Conservation (phyloP, 129 eudicot genomes). For the Erigeron canadensis region DNA sequence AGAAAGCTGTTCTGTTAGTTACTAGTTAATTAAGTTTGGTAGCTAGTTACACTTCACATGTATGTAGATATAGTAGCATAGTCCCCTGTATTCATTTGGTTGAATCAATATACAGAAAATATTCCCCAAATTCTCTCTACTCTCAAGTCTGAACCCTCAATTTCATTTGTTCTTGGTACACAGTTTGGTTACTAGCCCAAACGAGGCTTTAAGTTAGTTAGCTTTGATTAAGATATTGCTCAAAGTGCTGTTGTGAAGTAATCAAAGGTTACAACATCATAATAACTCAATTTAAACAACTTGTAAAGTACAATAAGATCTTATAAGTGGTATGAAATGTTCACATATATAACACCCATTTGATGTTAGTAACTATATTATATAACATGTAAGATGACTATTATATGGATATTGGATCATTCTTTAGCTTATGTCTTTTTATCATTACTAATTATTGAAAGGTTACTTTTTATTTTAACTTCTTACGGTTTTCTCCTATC, state of each 20-base stretch:
- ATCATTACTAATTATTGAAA: neutral
- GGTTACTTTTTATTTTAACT: neutral
- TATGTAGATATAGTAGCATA: no score
- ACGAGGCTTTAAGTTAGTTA: neutral
- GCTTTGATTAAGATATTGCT: neutral
- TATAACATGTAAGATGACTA: neutral
- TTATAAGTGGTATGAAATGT: neutral
- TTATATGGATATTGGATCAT: neutral
- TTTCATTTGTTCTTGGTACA: no score
- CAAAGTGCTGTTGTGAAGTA: no score
- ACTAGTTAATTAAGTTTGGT: no score
- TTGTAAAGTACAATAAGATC: neutral
- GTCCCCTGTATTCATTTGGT: no score
- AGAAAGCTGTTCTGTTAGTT: no score
- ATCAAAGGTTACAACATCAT: no score
- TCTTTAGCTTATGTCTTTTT: neutral
- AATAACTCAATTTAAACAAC: neutral
- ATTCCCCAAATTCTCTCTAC: no score
- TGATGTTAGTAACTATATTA: neutral
- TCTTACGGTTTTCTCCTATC: neutral
- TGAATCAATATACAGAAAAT: no score
- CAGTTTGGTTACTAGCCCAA: constrained; percentile 6
- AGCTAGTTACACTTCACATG: no score
- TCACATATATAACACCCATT: neutral
- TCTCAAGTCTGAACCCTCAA: no score